Evolutionary conservation across 345 rosid genomes (phyloP), one percentile per base, ranked within the genome.

Genomic region (Hypericum androsaemum): DNA sequence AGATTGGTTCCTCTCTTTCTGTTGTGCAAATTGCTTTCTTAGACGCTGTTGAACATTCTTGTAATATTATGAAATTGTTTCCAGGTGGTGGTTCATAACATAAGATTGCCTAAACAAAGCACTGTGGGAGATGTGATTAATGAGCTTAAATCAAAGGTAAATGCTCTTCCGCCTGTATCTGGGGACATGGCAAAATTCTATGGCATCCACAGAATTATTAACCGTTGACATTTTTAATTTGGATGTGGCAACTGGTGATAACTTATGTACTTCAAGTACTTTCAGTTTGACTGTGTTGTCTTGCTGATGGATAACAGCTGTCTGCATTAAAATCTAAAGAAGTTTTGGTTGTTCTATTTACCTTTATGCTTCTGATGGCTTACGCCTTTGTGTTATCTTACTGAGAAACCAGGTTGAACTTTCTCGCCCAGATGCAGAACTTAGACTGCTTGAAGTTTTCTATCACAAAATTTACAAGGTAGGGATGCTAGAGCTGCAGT

Each of bases 401-500:
- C 60, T 60, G 39, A 64, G 50, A 67, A 22, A 67, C 52, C 84
- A 88, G 98, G 98, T 92, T n/a, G 95, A 85, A 68, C 67, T 88
- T 58, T 92, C 96, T 37, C 77, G 75, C 63, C 84, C 95, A 48
- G 64, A 80, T 68, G 95, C 94, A 17, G 97, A 92, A 71, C 88
- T 92, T 59, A 76, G 98, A 66, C 74, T 92, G 66, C 86, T 92
- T 42, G 97, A 88, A 70, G 92, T 88, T 58, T 83, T 83, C 73
- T 80, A 81, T 70, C 95, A 88, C 83, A 92, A 86, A 73, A 92
- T 92, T 57, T 88, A 85, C 58, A 92, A 88, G 95, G 98, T 88
- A 66, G 37, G 46, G 55, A 12, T 50, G 39, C 49, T 8, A 17
- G 52, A 15, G 47, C 12, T 28, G 51, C 35, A 10, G 42, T 40